Conservation (phyloP, 163 green algal genomes). For the Chloroidium sp. region DNA sequence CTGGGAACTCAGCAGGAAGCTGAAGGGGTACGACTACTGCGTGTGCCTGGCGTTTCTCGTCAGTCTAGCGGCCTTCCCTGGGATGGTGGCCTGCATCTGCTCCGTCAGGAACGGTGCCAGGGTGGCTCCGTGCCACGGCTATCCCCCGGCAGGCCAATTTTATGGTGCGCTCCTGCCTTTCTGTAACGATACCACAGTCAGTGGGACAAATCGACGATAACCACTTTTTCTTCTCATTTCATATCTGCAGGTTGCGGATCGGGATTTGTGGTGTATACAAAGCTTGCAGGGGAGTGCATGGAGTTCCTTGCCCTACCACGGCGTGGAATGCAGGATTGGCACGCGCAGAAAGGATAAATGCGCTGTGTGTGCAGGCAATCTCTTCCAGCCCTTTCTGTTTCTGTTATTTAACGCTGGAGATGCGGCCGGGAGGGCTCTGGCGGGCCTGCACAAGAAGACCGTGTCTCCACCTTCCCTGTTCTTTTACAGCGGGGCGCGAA, state of each 20-base stretch:
- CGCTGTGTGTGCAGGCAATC: conserved; percentile 24
- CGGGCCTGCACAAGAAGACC: conserved; percentile 23
- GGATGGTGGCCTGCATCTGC: conserved; percentile 54
- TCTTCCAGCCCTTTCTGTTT: conserved; percentile 54
- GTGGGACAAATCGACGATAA: too few species aligned
- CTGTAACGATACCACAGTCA: too few species aligned
- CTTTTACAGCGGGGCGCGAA: conserved; percentile 18
- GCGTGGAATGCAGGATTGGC: too few species aligned
- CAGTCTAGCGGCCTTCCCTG: conserved; percentile 38
- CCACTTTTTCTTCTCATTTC: too few species aligned
- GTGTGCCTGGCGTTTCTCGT: conserved; percentile 18
- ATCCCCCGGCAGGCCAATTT: too few species aligned
- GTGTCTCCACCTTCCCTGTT: conserved; percentile 29
- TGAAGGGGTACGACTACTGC: not conserved
- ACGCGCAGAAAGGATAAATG: too few species aligned
- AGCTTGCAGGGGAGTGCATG: too few species aligned
- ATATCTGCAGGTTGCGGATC: too few species aligned
- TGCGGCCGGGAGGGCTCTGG: conserved; percentile 35
- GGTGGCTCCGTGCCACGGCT: too few species aligned
- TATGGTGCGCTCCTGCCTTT: too few species aligned
- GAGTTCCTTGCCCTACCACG: too few species aligned
- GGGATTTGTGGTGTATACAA: too few species aligned
- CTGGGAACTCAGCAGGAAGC: not conserved
- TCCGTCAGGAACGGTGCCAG: conserved; percentile 34
- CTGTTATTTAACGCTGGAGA: conserved; percentile 39